phyloP scores from a whole-genome alignment of 352 stramenopile genomes.

The Pythium dissimile region DNA sequence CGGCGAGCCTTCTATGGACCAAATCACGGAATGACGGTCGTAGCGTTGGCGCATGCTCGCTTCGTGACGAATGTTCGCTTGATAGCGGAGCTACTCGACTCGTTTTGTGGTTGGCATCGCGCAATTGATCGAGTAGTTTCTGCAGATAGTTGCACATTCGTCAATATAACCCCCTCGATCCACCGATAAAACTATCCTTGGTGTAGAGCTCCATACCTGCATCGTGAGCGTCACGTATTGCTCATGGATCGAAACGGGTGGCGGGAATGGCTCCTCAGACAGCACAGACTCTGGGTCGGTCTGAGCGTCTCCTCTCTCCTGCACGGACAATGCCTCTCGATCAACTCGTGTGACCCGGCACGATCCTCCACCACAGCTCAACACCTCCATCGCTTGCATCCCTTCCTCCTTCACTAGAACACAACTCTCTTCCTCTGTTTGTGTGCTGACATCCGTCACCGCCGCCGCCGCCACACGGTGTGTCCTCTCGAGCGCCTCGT shows the following conservation, averaged over 20 bases:
- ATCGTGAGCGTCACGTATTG: conserved; percentile 14
- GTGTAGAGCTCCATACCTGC: conserved; percentile 3
- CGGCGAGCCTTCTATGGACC: not conserved
- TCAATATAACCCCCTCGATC: not conserved
- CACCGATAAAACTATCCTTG: not conserved
- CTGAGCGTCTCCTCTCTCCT: no score
- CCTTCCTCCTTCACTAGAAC: no score
- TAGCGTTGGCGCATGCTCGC: not conserved
- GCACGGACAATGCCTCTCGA: no score
- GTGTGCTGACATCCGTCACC: not conserved
- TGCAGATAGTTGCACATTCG: conserved; percentile 5
- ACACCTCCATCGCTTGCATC: no score
- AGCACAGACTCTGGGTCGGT: no score
- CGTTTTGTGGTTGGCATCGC: conserved; percentile 6
- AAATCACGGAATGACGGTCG: conserved; percentile 7
- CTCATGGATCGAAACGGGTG: conserved; percentile 1
- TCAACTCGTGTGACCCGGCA: not conserved
- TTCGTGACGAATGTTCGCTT: not conserved
- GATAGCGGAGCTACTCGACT: conserved; percentile 8
- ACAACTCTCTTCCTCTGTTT: not conserved
- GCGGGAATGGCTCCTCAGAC: no score
- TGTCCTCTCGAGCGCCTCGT: not conserved
- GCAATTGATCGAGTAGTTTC: conserved; percentile 33
- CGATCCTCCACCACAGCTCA: not conserved
- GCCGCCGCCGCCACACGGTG: not conserved